Conservation (phyloP, 352 stramenopile genomes). For the Globisporangium okanoganense region DNA sequence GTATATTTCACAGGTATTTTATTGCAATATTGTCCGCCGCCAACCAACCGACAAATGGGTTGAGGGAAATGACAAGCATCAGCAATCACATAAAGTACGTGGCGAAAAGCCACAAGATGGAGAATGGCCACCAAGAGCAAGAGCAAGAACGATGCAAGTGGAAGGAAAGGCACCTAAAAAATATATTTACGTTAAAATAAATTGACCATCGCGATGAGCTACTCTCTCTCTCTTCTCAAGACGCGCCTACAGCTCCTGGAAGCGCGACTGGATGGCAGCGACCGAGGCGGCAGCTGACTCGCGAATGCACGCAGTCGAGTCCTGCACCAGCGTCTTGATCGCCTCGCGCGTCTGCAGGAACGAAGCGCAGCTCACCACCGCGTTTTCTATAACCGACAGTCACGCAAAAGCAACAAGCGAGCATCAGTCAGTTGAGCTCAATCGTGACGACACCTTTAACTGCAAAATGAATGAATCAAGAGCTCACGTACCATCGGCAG, state of each 20-base stretch:
- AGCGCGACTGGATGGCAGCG: conserved; percentile 8
- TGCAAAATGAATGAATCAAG: neutral
- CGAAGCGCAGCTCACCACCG: conserved; percentile 32
- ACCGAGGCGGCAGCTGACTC: conserved; percentile 15
- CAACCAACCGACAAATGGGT: neutral
- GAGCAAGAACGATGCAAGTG: neutral
- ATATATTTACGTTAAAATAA: conserved; percentile 19
- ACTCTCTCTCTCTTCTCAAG: neutral
- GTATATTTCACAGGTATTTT: neutral
- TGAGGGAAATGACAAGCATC: conserved; percentile 8
- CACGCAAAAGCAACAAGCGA: neutral
- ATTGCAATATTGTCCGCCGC: neutral
- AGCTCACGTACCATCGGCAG: conserved; percentile 28
- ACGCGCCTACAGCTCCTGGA: conserved; percentile 14
- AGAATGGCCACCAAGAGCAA: neutral
- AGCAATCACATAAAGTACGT: neutral
- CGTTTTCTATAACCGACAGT: conserved; percentile 3
- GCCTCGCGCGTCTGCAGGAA: conserved; percentile 36
- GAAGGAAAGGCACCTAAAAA: conserved; percentile 1
- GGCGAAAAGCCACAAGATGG: neutral
- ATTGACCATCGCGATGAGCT: conserved; percentile 13
- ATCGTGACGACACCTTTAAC: neutral
- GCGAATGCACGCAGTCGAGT: conserved; percentile 23
- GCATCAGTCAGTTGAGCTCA: neutral
- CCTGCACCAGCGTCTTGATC: conserved; percentile 28